These are phyloP conservation scores for Ceratobasidium theobromae DNA, from an alignment of 1,284 basidiomycete genomes.

Conservation along the genomic window DNA sequence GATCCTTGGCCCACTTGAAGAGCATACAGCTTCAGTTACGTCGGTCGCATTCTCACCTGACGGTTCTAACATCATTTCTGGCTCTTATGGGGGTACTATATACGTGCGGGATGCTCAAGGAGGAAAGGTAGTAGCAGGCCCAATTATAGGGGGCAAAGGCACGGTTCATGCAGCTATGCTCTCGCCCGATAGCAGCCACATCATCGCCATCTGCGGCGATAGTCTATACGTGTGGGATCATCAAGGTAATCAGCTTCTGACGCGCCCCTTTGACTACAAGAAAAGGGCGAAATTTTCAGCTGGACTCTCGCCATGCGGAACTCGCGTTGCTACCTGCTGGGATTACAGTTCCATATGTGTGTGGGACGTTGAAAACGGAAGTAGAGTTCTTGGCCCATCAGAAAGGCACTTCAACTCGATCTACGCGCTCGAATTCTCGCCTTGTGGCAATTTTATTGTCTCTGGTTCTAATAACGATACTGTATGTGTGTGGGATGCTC, in stretches of 20 bases:
- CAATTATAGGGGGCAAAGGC: not conserved
- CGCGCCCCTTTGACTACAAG: too few relatives aligned
- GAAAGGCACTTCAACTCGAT: not conserved
- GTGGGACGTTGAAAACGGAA: not conserved
- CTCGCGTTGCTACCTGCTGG: too few relatives aligned
- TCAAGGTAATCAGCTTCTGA: too few relatives aligned
- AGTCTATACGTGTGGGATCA: not conserved
- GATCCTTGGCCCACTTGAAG: not conserved
- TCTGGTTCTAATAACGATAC: conserved; percentile 8
- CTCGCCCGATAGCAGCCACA: not conserved
- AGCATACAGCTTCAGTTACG: not conserved
- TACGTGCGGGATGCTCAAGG: not conserved
- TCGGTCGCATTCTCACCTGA: not conserved
- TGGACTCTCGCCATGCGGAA: too few relatives aligned
- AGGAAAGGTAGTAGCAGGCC: not conserved
- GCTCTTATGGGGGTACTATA: not conserved
- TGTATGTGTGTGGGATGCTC: conserved; percentile 20
- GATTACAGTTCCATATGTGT: too few relatives aligned
- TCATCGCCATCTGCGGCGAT: not conserved
- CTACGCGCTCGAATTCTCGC: conserved; percentile 1
- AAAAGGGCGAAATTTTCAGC: too few relatives aligned
- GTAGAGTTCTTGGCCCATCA: not conserved
- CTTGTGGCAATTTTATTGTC: conserved; percentile 2
- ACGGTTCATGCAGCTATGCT: not conserved
- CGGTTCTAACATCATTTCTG: not conserved